Evolutionary conservation across 768 basidiomycete species (phyloP), one percentile per base, ranked within the genome.

Genomic region (Agrocybe praecox): DNA sequence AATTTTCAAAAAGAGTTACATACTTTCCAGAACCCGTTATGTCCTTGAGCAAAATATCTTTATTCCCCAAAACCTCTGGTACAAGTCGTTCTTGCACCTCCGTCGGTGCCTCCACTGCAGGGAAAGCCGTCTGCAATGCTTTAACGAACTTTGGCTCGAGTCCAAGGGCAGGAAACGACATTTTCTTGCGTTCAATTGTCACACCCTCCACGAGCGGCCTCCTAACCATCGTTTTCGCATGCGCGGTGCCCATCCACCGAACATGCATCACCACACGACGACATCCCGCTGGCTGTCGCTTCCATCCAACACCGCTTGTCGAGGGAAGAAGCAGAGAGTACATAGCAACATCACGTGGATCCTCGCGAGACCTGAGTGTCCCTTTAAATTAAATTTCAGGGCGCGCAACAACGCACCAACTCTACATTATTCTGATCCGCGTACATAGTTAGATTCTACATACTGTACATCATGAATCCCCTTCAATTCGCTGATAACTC

Each of bases 1-100:
- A 45, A 45, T 42, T n/a, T n/a, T n/a, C n/a, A 36, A 34, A 19
- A 9, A 23, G 52, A 46, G 21, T 6, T 21, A 65, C 88, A 57
- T 66, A 91, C 90, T 92, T 92, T 74, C 90, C 91, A 45, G 85
- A 83, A 5, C 91, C 90, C n/a, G 90, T 89, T 22, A 74, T 72
- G 59, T 90, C 90, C 59, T 82, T 86, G 52, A 92, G 62, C 14
- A 91, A 69, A 17, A 92, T 75, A 67, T 92, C 85, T 63, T 80
- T 79, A 7, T 78, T 79, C 18, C 67, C 65, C 26, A 87, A 57
- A 9, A 90, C 75, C 17, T 85, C 88, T 2, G 83, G 81, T 55
- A 92, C 86, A 52, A 91, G 81, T 50, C 73, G 72, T 43, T 68
- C 72, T 66, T 92, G 90, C 29, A 80, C 79, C 12, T 72, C 68